phyloP scores from a whole-genome alignment of 192 early-diverging fungal species.

The Hyaloraphidium curvatum region DNA sequence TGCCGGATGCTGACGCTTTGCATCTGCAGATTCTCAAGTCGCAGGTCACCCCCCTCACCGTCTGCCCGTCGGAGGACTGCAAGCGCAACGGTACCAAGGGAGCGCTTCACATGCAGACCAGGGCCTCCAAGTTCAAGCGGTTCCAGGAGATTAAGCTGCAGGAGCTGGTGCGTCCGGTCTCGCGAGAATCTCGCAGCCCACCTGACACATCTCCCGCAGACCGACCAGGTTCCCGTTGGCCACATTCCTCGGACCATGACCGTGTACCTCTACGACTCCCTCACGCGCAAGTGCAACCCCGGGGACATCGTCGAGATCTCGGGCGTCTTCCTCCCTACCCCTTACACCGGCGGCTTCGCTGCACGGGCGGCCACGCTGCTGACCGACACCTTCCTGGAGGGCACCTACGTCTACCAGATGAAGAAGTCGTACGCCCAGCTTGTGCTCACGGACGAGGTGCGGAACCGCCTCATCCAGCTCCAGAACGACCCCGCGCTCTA shows the following conservation, averaged over 20 bases:
- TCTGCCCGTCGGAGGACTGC: constrained; percentile 65
- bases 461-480: constrained; percentile 23
- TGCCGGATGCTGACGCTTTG: not conserved
- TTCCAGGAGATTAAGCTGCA: constrained; percentile 96
- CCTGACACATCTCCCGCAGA: constrained; percentile 27
- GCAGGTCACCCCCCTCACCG: constrained; percentile 49
- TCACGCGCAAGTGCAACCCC: constrained; percentile 61
- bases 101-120: constrained; percentile 71
- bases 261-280: constrained; percentile 64
- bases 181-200: no score
- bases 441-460: constrained; percentile 15
- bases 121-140: constrained; percentile 75
- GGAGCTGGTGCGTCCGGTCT: constrained; percentile 51
- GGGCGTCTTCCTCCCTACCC: constrained; percentile 79
- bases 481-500: constrained; percentile 51
- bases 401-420: constrained; percentile 60
- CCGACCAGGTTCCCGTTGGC: constrained; percentile 96
- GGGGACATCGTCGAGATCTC: constrained; percentile 70
- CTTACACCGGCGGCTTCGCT: constrained; percentile 81
- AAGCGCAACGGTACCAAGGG: constrained; percentile 61
- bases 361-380: constrained; percentile 64
- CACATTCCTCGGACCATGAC: constrained; percentile 94
- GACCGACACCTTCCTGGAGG: constrained; percentile 88
- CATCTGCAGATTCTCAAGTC: constrained; percentile 16
- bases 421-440: constrained; percentile 88